Evolutionary conservation across 2,329 filamentous ascomycete genomes (phyloP), one percentile per base, ranked within the genome.

Genomic region (Tolypocladium pustulatum): DNA sequence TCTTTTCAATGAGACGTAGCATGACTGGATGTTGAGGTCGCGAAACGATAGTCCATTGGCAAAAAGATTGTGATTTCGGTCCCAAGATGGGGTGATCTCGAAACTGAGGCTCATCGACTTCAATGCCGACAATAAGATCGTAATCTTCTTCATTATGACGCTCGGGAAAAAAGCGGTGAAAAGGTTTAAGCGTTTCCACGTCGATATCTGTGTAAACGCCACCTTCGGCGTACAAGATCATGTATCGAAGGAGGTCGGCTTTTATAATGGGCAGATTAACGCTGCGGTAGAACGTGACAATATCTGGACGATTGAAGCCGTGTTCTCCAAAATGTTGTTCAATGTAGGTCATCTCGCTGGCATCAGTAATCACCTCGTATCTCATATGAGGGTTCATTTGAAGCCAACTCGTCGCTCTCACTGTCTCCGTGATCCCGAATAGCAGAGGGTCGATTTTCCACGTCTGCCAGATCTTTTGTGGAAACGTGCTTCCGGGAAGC

Each of bases 41-140:
- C 64, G 82, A 82, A 75, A 88, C 86, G 65, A 89, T 88, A 0
- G 87, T 89, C 87, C 87, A 90, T 66, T 89, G 87, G 68, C 86
- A 89, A 68, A 90, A 89, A 0, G 86, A 89, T 63, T 78, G 76
- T 41, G 82, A 88, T 71, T 89, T 89, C 55, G 78, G 78, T 17
- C 87, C 86, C 0, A 89, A 75, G 37, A 89, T 84, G 1, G 82
- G 78, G 67, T 89, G 86, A 55, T 83, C 72, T 22, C 72, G 74
- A 71, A 83, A 89, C 10, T 83, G 78, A 0, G 86, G 86, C 69
- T 89, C 81, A 66, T 89, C 87, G 59, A 89, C 86, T 68, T 90
- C 87, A 1, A 90, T 77, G 17, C 86, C 85, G 32, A 89, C 81
- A 25, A 90, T 82, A 77, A 89, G 82, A 64, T 88, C 83, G 55